phyloP scores from a whole-genome alignment of 1,284 basidiomycete species.

The Volvariella volvacea region DNA sequence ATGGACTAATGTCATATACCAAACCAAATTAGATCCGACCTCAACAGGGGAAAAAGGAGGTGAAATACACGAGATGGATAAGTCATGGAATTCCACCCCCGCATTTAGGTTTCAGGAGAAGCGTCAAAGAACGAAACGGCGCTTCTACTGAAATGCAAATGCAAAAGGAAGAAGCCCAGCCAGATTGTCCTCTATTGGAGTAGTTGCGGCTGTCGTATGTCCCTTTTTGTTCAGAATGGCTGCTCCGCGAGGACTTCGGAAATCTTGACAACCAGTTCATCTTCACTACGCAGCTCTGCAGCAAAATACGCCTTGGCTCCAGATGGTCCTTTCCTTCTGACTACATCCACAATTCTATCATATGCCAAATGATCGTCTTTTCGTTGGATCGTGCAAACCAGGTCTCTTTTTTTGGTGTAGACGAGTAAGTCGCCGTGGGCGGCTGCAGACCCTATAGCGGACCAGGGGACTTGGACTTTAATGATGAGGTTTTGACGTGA shows the following conservation, averaged over 20 bases:
- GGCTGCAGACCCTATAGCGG: neutral
- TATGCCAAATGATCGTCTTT: constrained; percentile 30
- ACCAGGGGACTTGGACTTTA: constrained; percentile 43
- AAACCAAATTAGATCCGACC: no score
- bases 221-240: constrained; percentile 22
- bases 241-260: constrained; percentile 45
- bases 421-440: constrained; percentile 27
- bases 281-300: constrained; percentile 38
- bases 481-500: constrained; percentile 28
- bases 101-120: no score
- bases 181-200: no score
- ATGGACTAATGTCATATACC: no score
- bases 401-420: constrained; percentile 46
- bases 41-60: no score
- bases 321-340: constrained; percentile 34
- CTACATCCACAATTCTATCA: constrained; percentile 26
- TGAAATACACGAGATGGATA: no score
- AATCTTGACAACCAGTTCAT: constrained; percentile 43
- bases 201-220: no score
- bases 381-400: constrained; percentile 34
- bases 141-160: no score
- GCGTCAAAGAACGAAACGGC: no score
- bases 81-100: no score
- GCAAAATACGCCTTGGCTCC: constrained; percentile 51
- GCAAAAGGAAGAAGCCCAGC: no score